Evolutionary conservation across 2,329 filamentous ascomycete species (phyloP).

Genomic region (Fusarium verticillioides): DNA sequence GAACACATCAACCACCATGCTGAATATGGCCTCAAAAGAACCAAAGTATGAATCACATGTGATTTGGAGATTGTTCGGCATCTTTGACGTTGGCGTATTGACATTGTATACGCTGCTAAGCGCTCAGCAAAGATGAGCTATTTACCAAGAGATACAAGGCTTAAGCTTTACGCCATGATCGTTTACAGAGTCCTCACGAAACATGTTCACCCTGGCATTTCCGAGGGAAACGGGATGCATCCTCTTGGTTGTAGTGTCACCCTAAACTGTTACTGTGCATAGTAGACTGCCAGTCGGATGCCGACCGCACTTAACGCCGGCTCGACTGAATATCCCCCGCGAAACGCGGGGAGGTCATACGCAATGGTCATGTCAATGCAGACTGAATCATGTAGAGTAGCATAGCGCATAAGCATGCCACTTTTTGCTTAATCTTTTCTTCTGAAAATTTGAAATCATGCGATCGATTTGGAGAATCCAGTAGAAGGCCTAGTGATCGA

Average conservation of each 20-base stretch:
- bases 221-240: conserved; percentile 15
- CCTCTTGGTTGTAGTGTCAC: not conserved
- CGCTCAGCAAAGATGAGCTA: not conserved
- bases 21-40: not conserved
- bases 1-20: not conserved
- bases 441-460: conserved; percentile 17
- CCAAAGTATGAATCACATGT: not conserved
- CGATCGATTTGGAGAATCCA: conserved; percentile 4
- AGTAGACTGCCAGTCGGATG: not conserved
- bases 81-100: not conserved
- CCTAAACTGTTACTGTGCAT: not conserved
- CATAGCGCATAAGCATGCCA: conserved; percentile 3
- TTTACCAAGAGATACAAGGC: not conserved
- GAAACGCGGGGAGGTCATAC: conserved; percentile 22
- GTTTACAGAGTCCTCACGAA: conserved; percentile 3
- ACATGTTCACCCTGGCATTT: conserved; percentile 11
- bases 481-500: conserved; percentile 2
- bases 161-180: not conserved
- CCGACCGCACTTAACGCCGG: conserved; percentile 7
- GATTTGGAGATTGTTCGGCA: not conserved
- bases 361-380: conserved; percentile 12
- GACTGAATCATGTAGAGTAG: conserved; percentile 12
- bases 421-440: not conserved
- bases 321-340: conserved; percentile 16
- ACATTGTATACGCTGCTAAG: not conserved